phyloP scores from a whole-genome alignment of 2,329 filamentous ascomycete species.

The Claviceps pazoutovae region DNA sequence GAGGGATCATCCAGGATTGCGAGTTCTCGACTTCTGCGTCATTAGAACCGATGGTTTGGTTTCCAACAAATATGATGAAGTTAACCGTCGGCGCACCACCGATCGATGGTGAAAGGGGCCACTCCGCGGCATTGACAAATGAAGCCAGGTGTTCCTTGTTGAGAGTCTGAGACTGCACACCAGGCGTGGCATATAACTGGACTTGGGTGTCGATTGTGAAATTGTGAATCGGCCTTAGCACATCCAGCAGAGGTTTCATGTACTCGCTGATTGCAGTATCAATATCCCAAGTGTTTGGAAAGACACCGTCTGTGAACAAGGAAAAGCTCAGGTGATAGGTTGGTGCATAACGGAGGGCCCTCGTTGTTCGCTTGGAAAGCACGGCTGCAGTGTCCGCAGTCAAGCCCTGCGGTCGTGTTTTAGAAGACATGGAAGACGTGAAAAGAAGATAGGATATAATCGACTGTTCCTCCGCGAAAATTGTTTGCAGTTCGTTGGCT shows the following conservation, averaged over 20 bases:
- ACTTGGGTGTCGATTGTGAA: slow-evolving; percentile 96
- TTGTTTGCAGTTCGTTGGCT: slow-evolving; percentile 58
- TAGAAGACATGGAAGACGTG: slow-evolving; percentile 38
- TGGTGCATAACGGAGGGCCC: slow-evolving; percentile 79
- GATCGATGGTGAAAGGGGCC: slow-evolving; percentile 90
- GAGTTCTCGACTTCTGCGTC: slow-evolving; percentile 30
- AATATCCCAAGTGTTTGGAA: slow-evolving; percentile 83
- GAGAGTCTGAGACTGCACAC: slow-evolving; percentile 50
- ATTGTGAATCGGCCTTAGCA: slow-evolving; percentile 73
- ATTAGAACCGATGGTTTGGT: slow-evolving; percentile 50
- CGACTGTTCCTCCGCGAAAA: slow-evolving; percentile 80
- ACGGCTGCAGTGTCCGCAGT: slow-evolving; percentile 39
- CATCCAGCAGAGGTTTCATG: slow-evolving; percentile 66
- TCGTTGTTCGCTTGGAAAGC: slow-evolving; percentile 57
- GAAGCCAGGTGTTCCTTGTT: slow-evolving; percentile 78
- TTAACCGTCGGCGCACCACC: slow-evolving; percentile 89
- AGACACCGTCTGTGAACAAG: slow-evolving; percentile 66
- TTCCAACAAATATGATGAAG: slow-evolving; percentile 82
- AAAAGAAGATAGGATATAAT: slow-evolving; percentile 65
- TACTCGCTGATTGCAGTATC: slow-evolving; percentile 68
- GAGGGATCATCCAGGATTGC: slow-evolving; percentile 77
- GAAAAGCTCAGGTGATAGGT: slow-evolving; percentile 96
- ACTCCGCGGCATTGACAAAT: slow-evolving; percentile 96
- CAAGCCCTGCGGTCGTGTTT: slow-evolving; percentile 30
- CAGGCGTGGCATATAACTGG: slow-evolving; percentile 72